Evolutionary conservation across 805 yeast genomes (phyloP).

Genomic region (Spathaspora girioi): DNA sequence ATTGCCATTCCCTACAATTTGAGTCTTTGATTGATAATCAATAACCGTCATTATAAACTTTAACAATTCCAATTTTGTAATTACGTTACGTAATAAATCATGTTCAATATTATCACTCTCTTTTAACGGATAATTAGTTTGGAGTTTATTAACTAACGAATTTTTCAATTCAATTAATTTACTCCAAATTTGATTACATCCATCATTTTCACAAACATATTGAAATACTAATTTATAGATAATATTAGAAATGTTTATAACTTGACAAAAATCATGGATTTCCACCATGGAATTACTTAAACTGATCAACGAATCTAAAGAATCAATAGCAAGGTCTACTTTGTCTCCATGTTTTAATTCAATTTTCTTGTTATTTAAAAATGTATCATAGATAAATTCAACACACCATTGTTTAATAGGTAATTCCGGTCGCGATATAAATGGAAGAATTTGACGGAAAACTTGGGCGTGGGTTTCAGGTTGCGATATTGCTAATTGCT

Average conservation of each 20-base stretch:
- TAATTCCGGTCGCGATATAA: conserved; percentile 30
- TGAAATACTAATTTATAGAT: conserved; percentile 43
- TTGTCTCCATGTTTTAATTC: conserved; percentile 23
- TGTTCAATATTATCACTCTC: conserved; percentile 46
- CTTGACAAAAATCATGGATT: conserved; percentile 25
- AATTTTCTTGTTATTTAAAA: conserved; percentile 21
- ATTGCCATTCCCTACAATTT: conserved; percentile 11
- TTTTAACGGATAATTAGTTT: conserved; percentile 49
- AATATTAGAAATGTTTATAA: conserved; percentile 35
- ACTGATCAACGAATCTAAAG: conserved; percentile 28
- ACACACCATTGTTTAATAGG: conserved; percentile 40
- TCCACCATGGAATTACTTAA: conserved; percentile 25
- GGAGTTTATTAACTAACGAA: conserved; percentile 59
- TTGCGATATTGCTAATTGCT: conserved; percentile 27
- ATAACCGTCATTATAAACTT: conserved; percentile 57
- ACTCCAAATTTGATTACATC: conserved; percentile 50
- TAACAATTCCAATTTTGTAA: conserved; percentile 63
- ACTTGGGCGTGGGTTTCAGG: conserved; percentile 36
- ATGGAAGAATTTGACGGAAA: conserved; percentile 39
- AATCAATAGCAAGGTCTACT: conserved; percentile 38
- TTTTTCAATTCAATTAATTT: conserved; percentile 53
- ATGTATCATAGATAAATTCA: conserved; percentile 35
- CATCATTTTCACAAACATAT: conserved; percentile 45
- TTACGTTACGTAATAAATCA: conserved; percentile 48
- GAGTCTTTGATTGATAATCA: conserved; percentile 45